phyloP scores from a whole-genome alignment of 768 basidiomycete species.

The Boletus rex-veris region DNA sequence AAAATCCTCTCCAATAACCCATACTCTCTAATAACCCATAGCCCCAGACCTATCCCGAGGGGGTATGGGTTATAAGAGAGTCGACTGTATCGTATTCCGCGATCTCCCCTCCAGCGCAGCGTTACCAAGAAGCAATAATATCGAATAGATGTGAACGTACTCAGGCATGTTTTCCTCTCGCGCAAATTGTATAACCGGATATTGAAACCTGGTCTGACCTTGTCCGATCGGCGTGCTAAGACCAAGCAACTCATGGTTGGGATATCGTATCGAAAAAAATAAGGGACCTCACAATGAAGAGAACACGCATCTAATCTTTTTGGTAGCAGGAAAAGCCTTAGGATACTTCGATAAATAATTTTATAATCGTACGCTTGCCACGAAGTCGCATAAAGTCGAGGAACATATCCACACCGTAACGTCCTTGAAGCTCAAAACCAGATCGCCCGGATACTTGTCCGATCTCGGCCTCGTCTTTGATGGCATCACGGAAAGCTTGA shows the following conservation, averaged over 20 bases:
- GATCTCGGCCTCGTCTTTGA: conserved; percentile 96
- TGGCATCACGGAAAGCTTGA: conserved; percentile 92
- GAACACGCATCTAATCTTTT: conserved; percentile 92
- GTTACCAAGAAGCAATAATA: background rate
- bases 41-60: too few species aligned
- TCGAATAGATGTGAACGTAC: conserved; percentile 44
- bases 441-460: conserved; percentile 85
- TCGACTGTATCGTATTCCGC: conserved; percentile 74
- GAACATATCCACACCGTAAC: conserved; percentile 98
- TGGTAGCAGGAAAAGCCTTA: conserved; percentile 86
- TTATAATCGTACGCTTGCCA: conserved; percentile 99
- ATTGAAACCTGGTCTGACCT: conserved; percentile 97
- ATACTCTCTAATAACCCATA: too few species aligned
- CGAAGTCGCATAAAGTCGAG: conserved; percentile 88
- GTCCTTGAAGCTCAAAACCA: conserved; percentile 90
- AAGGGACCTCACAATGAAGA: conserved; percentile 73
- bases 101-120: conserved; percentile 59
- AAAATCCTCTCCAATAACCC: too few species aligned
- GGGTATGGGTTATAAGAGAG: too few species aligned
- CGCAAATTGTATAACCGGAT: conserved; percentile 97
- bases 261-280: background rate
- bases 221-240: conserved; percentile 93
- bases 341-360: conserved; percentile 85
- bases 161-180: conserved; percentile 93
- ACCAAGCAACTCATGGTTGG: conserved; percentile 56